Evolutionary conservation across 495 filamentous ascomycete genomes (phyloP).

Genomic region (Xylaria cubensis): DNA sequence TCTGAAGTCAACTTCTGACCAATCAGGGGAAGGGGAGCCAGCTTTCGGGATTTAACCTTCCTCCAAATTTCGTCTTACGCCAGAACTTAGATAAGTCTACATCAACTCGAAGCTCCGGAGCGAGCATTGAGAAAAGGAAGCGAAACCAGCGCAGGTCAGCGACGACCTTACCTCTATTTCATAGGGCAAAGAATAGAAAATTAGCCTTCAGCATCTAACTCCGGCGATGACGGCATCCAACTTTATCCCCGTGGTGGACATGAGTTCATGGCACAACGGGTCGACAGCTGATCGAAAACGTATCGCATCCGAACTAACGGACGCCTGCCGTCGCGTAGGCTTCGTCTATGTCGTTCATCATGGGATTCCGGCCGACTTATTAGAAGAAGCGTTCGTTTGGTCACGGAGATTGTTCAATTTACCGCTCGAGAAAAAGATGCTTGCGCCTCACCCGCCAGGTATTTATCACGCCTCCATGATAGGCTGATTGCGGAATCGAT

Average conservation of each 20-base stretch:
- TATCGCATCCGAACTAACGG: constrained; percentile 56
- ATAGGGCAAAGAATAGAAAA: neutral
- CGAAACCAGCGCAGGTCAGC: neutral
- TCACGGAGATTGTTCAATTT: constrained; percentile 50
- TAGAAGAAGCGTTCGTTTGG: constrained; percentile 63
- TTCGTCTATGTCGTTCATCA: constrained; percentile 67
- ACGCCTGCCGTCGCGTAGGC: constrained; percentile 63
- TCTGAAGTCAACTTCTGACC: neutral
- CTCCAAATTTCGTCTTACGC: neutral
- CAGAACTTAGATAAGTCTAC: neutral
- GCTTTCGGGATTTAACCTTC: neutral
- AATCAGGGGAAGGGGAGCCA: neutral
- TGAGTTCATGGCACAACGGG: constrained; percentile 45
- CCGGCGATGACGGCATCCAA: neutral
- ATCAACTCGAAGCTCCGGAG: neutral
- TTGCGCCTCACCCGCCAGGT: constrained; percentile 68
- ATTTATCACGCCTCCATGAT: neutral
- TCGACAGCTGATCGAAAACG: constrained; percentile 45
- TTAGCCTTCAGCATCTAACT: neutral
- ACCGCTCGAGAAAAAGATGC: constrained; percentile 47
- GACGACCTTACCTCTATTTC: neutral
- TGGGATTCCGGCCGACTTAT: constrained; percentile 49
- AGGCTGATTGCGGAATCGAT: neutral
- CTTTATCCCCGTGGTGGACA: constrained; percentile 63
- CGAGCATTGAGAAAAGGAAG: neutral